Base-by-base conservation (phyloP, 1,139 yeast species). In the Debaryomyces sp. region DNA sequence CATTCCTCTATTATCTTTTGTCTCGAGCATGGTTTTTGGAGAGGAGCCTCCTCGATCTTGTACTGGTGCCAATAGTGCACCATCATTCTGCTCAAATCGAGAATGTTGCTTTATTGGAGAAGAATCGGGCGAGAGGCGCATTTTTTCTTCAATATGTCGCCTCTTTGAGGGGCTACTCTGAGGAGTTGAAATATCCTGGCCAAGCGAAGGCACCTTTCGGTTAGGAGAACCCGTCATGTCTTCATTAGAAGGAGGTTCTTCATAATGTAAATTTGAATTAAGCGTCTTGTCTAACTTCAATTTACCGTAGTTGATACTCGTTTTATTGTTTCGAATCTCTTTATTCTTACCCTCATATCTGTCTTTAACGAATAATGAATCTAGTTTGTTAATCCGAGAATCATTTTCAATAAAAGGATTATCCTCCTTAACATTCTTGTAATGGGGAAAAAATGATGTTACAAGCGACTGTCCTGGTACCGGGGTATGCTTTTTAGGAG, bases 331-430 rank as follows among this genome's bases (percentile, higher is more conserved):
- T 1, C 8, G 10, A 10, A 17, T 12, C 13, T 18, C 26, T 21
- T 35, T 22, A 6, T 21, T 35, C n/a, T n/a, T n/a, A 8, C 30
- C n/a, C 4, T 24, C 30, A 23, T 5, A n/a, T 4, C 13, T 1
- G 12, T 37, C 41, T 13, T 10, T 17, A 8, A 37, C n/a, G 15
- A 37, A 37, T 15, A 37, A 22, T 13, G 30, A 24, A 12, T 35
- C 26, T 22, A 18, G 21, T 6, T 34, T 21, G 5, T 35, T 2
- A 7, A 6, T 12, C 17, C 2, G 7, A 8, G 12, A 13, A 21
- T 13, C 9, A 12, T 22, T 33, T 6, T 44, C 48, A n/a, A 45
- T 12, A 30, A 35, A 45, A 6, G 48, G 42, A 35, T 35, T 45
- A 18, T 41, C 44, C 21, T 41, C 41, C 17, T 34, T 12, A 29